Evolutionary conservation across 108 stramenopile genomes (phyloP).

Genomic region (Skeletonema costatum): DNA sequence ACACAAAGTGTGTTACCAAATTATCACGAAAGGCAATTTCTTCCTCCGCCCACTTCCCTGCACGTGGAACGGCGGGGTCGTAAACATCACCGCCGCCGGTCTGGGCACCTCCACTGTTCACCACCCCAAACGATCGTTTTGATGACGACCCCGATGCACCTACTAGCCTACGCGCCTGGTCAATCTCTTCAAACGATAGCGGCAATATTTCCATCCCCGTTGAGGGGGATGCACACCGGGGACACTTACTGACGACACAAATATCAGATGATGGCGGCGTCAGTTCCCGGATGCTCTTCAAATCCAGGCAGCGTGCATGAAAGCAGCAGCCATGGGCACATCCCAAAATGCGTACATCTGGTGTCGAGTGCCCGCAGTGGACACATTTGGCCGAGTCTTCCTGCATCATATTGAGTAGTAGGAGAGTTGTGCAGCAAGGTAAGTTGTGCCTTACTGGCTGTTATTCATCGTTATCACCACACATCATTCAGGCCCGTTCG

Average conservation of each 20-base stretch:
- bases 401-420: not conserved
- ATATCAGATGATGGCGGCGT: not conserved
- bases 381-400: not conserved
- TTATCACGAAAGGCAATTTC: constrained; percentile 79
- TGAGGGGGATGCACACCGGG: not conserved
- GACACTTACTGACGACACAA: not conserved
- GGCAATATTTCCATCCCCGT: constrained; percentile 8
- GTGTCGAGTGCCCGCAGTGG: constrained; percentile 2
- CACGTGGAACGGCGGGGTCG: constrained; percentile 50
- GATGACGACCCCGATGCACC: not conserved
- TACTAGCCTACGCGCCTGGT: not conserved
- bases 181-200: constrained; percentile 9
- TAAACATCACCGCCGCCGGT: constrained; percentile 1
- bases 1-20: constrained; percentile 68
- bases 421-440: too few species aligned
- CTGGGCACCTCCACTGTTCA: not conserved
- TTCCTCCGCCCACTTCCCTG: constrained; percentile 87
- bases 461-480: too few species aligned
- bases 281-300: not conserved
- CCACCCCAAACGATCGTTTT: not conserved
- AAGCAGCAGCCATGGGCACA: constrained; percentile 25
- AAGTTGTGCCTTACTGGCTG: too few species aligned
- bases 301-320: constrained; percentile 44
- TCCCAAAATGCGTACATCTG: constrained; percentile 10
- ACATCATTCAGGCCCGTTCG: too few species aligned